A percentile compares a stretch with the other conserved stretches of the same genome.
These are phyloP conservation scores for Penicillium brasilianum DNA, from an alignment of 2,329 filamentous ascomycete species.

Conservation along the genomic window DNA sequence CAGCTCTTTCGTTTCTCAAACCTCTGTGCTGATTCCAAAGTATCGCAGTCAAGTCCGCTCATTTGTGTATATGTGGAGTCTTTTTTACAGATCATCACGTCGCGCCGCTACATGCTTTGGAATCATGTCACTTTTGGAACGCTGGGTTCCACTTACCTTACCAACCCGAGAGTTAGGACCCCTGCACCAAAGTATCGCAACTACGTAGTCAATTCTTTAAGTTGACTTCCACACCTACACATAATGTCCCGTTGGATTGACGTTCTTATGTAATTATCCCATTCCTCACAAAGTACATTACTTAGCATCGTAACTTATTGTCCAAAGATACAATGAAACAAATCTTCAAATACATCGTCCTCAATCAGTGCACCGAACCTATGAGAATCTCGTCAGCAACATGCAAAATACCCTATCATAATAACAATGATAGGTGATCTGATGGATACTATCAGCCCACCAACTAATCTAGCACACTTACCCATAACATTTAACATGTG, in stretches of 20 bases:
- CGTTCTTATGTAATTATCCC: too few relatives aligned
- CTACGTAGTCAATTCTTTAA: too few relatives aligned
- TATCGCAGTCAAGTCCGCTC: background rate
- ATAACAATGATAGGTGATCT: background rate
- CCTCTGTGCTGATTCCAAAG: background rate
- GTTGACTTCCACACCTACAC: background rate
- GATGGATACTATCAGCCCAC: background rate
- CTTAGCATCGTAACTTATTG: background rate
- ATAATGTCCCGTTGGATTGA: background rate
- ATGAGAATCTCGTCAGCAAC: background rate
- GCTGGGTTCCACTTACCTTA: background rate
- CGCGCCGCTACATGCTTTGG: background rate
- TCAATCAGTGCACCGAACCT: slow-evolving; percentile 23
- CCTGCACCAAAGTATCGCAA: background rate
- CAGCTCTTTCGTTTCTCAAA: background rate
- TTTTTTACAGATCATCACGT: background rate
- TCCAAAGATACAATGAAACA: slow-evolving; percentile 8
- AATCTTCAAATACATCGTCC: slow-evolving; percentile 16
- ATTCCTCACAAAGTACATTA: too few relatives aligned
- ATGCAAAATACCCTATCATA: background rate
- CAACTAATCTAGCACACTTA: background rate
- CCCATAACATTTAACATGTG: slow-evolving; percentile 26
- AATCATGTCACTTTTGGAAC: background rate
- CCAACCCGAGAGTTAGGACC: background rate
- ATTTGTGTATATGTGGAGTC: background rate